Evolutionary conservation across 2,329 filamentous ascomycete genomes (phyloP), one percentile per base, ranked within the genome.

Genomic region (Colletotrichum orchidophilum): DNA sequence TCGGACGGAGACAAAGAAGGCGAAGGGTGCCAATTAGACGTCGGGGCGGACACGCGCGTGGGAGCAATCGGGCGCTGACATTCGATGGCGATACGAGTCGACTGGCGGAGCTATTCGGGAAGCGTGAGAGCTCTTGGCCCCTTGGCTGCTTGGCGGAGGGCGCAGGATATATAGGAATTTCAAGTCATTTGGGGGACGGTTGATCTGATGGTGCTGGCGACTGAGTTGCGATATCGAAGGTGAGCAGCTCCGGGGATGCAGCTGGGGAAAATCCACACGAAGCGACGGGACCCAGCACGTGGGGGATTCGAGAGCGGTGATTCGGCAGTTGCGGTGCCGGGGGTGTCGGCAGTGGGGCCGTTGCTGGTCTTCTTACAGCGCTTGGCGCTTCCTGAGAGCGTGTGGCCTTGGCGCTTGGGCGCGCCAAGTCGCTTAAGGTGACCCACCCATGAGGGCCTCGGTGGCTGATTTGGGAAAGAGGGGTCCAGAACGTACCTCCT

Each of bases 81-180:
- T 71, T 69, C 52, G 64, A 69, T 39, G 53, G 53, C 15, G 1
- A 46, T 15, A 12, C 21, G 54, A n/a, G 64, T 39, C 42, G 58
- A 58, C 27, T 27, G 26, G 58, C 58, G 52, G 58, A 49, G 33
- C 69, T 52, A 33, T 53, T 27, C 29, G n/a, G 27, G 53, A 68
- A 29, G 39, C 50, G 33, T 29, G 31, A 18, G 52, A 29, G 31
- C n/a, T 50, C 69, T 71, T 71, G 59, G 69, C 69, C 12, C 58
- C 69, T 71, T 71, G 69, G 69, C 69, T 46, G 58, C 69, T 71
- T 71, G 69, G 69, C 69, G 65, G 46, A 60, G 53, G 46, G 42
- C 59, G 58, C 52, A 50, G 15, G 46, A 53, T 71, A 63, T 71
- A 71, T 71, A 71, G 58, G 29, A 39, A 63, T n/a, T 62, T 58